Percentiles rank a stretch among this genome's conserved stretches.
phyloP scores from a whole-genome alignment of 2,329 filamentous ascomycete genomes.

The Emmonsiellopsis sp. region DNA sequence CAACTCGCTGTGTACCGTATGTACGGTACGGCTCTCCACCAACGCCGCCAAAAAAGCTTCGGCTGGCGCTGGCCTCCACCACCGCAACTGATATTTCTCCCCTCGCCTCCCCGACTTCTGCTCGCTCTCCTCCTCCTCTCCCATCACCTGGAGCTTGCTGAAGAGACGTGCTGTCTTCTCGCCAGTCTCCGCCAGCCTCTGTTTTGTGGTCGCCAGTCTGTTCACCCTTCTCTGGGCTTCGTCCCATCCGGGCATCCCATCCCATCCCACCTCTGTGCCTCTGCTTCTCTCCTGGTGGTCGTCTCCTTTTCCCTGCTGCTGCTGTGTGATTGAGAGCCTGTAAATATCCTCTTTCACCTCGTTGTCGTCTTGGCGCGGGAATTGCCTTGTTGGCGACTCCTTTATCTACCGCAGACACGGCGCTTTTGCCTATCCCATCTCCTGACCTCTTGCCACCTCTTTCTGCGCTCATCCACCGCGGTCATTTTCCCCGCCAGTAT shows the following conservation, averaged over 20 bases:
- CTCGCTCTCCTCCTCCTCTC: constrained; percentile 5
- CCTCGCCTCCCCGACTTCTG: constrained; percentile 8
- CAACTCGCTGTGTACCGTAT: too few species aligned
- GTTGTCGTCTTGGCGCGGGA: background rate
- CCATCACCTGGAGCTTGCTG: constrained; percentile 3
- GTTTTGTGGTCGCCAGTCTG: constrained; percentile 12
- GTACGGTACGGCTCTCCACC: too few species aligned
- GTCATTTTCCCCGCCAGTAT: background rate
- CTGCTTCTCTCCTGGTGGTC: constrained; percentile 9
- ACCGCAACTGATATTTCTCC: constrained; percentile 2
- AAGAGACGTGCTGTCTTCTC: constrained; percentile 1
- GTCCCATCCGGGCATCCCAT: constrained; percentile 14
- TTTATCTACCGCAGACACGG: background rate
- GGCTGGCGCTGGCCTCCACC: too few species aligned
- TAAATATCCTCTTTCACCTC: background rate
- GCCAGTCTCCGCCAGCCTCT: constrained; percentile 7
- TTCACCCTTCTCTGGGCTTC: constrained; percentile 9
- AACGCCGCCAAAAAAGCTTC: too few species aligned
- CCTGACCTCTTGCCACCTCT: constrained; percentile 1
- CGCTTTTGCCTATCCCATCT: background rate
- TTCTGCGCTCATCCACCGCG: background rate
- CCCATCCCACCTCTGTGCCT: background rate
- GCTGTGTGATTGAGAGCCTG: background rate
- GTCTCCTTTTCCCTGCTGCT: constrained; percentile 5
- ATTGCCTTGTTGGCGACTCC: background rate